Evolutionary conservation across 1,284 basidiomycete genomes (phyloP), one percentile per base, ranked within the genome.

Genomic region (Trametes pubescens): DNA sequence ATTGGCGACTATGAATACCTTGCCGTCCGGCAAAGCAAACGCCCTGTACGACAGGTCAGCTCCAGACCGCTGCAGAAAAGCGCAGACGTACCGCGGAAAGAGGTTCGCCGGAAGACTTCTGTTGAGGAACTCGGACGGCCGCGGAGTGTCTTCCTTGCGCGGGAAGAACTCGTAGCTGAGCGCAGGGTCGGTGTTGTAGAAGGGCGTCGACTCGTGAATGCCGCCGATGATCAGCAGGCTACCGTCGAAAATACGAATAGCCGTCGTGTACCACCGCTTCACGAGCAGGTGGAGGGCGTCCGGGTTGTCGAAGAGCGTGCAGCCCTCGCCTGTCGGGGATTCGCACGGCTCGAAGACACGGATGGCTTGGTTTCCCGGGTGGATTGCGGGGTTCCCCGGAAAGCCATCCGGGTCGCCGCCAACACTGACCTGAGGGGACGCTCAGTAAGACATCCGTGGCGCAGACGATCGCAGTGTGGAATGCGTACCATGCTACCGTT

Each of bases 121-220:
- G 21, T 70, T 65, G 34, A 87, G 77, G 75, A 88, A 86, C 7
- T 75, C 72, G 18, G 81, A 84, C 37, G 78, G 77, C 48, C 83
- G 75, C n/a, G 81, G 73, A 6, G 81, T 81, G 34, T 77, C 74
- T 60, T 82, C 81, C 67, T 86, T 86, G 0, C 79, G 76, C 16
- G 84, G 84, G 77, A 83, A 84, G 72, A 82, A 86, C 70, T 86
- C 84, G 65, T 82, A 77, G 21, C 77, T 82, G 67, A 84, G 84
- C 51, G 69, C 82, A 0, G 81, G 78, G 22, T 80, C 77, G 26
- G 71, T 75, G 64, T 80, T 81, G 67, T 80, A 77, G 69, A 81
- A 81, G 6, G 69, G 68, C 11, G 77, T 76, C n/a, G 68, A 60
- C 18, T 73, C 74, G 54, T 79, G 75, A 10, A 75, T 79, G 1